Percentiles rank a stretch among this genome's conserved stretches.
Evolutionary conservation across 306 rosid genomes (phyloP).

Genomic region (Quercus berberidifolia): DNA sequence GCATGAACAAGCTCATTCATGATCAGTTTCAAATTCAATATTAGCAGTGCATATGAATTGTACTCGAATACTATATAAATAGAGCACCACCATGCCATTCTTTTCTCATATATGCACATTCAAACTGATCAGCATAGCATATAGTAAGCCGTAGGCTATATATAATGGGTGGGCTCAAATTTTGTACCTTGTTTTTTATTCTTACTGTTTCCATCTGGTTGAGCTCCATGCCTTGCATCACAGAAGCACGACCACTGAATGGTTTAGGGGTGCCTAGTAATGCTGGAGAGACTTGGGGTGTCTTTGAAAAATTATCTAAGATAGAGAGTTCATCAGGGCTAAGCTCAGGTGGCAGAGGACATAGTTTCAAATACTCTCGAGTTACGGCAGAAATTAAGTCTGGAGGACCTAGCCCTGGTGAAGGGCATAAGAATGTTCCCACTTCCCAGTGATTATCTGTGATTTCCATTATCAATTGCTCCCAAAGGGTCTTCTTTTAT

Average conservation of each 20-base stretch:
- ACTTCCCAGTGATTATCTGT: too few species aligned
- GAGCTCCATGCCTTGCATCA: background rate
- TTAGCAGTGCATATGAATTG: constrained; percentile 3
- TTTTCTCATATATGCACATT: constrained; percentile 6
- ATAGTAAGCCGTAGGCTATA: background rate
- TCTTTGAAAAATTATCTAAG: constrained; percentile 6
- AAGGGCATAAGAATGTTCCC: constrained; percentile 19
- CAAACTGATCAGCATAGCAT: background rate
- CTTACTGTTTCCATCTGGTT: constrained; percentile 18
- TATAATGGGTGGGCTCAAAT: constrained; percentile 34
- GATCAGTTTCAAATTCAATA: background rate
- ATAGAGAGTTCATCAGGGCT: constrained; percentile 11
- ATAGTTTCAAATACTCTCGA: background rate
- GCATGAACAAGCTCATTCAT: background rate
- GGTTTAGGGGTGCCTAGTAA: constrained; percentile 2
- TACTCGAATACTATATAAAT: constrained; percentile 34
- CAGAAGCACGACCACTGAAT: constrained; percentile 36
- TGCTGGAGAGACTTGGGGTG: background rate
- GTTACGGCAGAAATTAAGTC: background rate
- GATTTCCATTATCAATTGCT: background rate
- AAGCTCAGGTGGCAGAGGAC: constrained; percentile 3
- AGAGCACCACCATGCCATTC: constrained; percentile 2
- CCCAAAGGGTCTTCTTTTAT: background rate
- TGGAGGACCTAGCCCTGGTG: constrained; percentile 45
- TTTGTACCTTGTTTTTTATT: constrained; percentile 12